Evolutionary conservation across 2,329 filamentous ascomycete genomes (phyloP).

Genomic region (Fusarium ramigenum): DNA sequence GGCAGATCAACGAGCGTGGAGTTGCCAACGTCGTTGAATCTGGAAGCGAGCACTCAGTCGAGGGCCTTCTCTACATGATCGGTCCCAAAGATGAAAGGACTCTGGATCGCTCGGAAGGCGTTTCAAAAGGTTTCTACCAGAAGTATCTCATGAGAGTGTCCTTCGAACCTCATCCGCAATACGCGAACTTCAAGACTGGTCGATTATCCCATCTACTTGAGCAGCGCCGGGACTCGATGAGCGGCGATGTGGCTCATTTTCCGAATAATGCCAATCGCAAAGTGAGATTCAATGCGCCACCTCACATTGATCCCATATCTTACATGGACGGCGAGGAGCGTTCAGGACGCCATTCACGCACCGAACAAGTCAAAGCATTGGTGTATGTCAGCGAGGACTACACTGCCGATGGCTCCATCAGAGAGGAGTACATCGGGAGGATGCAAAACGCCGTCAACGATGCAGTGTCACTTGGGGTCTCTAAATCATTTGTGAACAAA

Average conservation of each 20-base stretch:
- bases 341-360: no score
- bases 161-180: not conserved
- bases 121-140: not conserved
- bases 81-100: not conserved
- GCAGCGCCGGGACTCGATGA: not conserved
- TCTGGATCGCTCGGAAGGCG: slow-evolving; percentile 1
- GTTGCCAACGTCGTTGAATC: not conserved
- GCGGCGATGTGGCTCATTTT: not conserved
- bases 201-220: not conserved
- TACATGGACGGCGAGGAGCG: not conserved
- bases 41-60: not conserved
- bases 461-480: not conserved
- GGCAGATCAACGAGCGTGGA: slow-evolving; percentile 6
- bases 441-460: slow-evolving; percentile 1
- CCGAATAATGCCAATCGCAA: not conserved
- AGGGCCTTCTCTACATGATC: slow-evolving; percentile 1
- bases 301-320: no score
- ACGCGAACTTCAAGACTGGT: not conserved
- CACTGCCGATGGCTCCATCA: not conserved
- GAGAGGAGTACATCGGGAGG: not conserved
- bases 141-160: not conserved
- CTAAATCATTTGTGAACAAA: not conserved
- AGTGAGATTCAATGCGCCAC: not conserved
- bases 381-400: slow-evolving; percentile 1
- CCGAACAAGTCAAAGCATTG: not conserved